Base-by-base conservation (phyloP, 2,329 filamentous ascomycete genomes). In the Penicillium palitans region DNA sequence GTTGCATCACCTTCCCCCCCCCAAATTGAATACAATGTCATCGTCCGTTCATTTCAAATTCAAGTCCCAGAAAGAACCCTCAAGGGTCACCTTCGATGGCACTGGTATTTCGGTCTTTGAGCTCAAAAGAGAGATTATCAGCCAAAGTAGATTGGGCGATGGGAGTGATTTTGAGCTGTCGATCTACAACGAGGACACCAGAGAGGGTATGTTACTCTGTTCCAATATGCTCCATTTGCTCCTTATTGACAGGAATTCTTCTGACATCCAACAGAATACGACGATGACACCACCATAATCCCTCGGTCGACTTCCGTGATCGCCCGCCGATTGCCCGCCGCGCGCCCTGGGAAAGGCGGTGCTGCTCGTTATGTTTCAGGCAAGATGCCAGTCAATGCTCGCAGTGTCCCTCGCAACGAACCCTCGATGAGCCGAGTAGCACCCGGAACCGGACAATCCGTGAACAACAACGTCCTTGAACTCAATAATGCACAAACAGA, bases 31-130 rank as follows among this genome's bases (percentile, higher is more conserved):
- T 74, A 86, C 72, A 72, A 97, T 97, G 93, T 87, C 91, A 74
- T 96, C 95, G 57, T 98, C 93, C 66, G 95, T 99, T 73, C 98
- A 97, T 80, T 99, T 97, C 90, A 96, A 96, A 81, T 99, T 99
- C 88, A 98, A 97, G 81, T 98, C 93, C 68, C 92, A 96, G 75
- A 97, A 92, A 81, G 95, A 98, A 74, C 91, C 92, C 60, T 91
- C 91, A 58, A 87, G 93, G 72, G 92, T 99, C 70, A 90, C 93
- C 72, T 98, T 99, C 77, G 93, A 99, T 78, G 95, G 95, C 73
- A 97, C 93, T 70, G 91, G 91, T 77, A 96, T 98, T 73, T 96
- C 93, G 61, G 95, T 98, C 64, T 99, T 98, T 79, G 96, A 99
- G 75, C 84, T 99, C 73, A 99, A 99, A 81, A 90, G 93, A 81